These are phyloP conservation scores for Neonectria ditissima DNA, from an alignment of 2,329 filamentous ascomycete genomes.

Conservation along the genomic window DNA sequence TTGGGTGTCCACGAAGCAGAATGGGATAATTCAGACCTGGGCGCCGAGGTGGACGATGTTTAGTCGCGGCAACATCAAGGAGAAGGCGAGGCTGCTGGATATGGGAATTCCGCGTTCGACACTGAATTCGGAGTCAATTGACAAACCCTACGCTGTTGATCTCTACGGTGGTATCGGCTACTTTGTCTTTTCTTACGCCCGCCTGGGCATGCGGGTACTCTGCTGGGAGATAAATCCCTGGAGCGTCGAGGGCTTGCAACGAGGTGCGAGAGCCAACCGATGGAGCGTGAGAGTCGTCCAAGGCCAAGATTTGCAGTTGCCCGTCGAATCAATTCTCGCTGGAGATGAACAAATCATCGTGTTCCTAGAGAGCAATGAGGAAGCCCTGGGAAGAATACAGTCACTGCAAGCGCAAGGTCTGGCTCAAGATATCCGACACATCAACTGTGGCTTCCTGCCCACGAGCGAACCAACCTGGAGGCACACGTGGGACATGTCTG, in stretches of 20 bases:
- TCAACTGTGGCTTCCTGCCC: conserved; percentile 74
- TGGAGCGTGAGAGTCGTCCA: conserved; percentile 71
- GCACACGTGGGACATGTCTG: conserved; percentile 60
- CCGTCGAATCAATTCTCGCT: conserved; percentile 52
- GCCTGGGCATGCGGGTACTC: conserved; percentile 77
- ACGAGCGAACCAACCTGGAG: conserved; percentile 67
- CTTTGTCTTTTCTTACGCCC: conserved; percentile 87
- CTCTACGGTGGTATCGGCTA: conserved; percentile 95
- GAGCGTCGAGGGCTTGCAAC: conserved; percentile 84
- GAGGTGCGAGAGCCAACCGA: conserved; percentile 77
- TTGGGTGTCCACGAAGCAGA: conserved; percentile 84
- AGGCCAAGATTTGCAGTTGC: conserved; percentile 52
- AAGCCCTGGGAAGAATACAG: conserved; percentile 59
- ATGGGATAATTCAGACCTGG: conserved; percentile 86
- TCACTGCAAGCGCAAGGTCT: conserved; percentile 52
- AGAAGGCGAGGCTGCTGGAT: conserved; percentile 81
- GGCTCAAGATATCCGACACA: conserved; percentile 60
- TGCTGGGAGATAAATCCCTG: conserved; percentile 94
- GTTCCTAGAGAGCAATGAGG: conserved; percentile 76
- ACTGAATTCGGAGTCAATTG: conserved; percentile 13
- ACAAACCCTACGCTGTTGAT: conserved; percentile 72
- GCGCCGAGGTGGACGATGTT: conserved; percentile 95
- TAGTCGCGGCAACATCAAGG: conserved; percentile 87
- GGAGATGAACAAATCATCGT: conserved; percentile 70
- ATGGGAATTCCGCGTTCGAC: conserved; percentile 51